Percentiles rank a stretch among this genome's conserved stretches.
Evolutionary conservation across 2,329 filamentous ascomycete genomes (phyloP).

Genomic region (Nectriaceae sp.): DNA sequence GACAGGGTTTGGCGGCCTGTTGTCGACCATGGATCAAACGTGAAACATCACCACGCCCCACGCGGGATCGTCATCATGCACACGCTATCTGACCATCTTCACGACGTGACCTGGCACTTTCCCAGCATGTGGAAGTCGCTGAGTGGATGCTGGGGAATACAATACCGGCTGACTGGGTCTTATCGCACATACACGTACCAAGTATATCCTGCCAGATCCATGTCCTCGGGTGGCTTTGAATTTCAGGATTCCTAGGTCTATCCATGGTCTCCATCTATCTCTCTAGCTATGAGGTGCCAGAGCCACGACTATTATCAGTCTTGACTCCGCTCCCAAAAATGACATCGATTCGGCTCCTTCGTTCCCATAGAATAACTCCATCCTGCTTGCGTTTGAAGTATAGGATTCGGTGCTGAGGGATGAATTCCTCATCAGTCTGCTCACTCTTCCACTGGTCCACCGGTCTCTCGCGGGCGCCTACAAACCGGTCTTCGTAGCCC

Average conservation of each 20-base stretch:
- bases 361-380: constrained; percentile 57
- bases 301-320: constrained; percentile 6
- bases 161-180: constrained; percentile 4
- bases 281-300: constrained; percentile 6
- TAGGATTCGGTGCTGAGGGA: constrained; percentile 64
- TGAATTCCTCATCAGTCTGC: constrained; percentile 66
- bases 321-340: constrained; percentile 57
- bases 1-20: constrained; percentile 14
- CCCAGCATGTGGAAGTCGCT: constrained; percentile 13
- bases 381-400: constrained; percentile 60
- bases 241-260: constrained; percentile 12
- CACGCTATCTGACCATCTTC: background rate
- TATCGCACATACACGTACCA: background rate
- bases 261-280: no score
- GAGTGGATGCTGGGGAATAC: background rate
- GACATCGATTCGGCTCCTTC: constrained; percentile 52
- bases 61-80: constrained; percentile 17
- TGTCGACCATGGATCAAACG: constrained; percentile 19
- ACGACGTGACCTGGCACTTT: background rate
- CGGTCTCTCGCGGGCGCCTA: constrained; percentile 53
- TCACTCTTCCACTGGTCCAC: constrained; percentile 61
- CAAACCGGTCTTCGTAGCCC: constrained; percentile 63
- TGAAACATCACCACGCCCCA: constrained; percentile 26
- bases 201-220: background rate
- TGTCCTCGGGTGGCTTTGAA: constrained; percentile 2